These are phyloP conservation scores for Trichoderma citrinoviride DNA, from an alignment of 2,329 filamentous ascomycete species.

Conservation along the genomic window DNA sequence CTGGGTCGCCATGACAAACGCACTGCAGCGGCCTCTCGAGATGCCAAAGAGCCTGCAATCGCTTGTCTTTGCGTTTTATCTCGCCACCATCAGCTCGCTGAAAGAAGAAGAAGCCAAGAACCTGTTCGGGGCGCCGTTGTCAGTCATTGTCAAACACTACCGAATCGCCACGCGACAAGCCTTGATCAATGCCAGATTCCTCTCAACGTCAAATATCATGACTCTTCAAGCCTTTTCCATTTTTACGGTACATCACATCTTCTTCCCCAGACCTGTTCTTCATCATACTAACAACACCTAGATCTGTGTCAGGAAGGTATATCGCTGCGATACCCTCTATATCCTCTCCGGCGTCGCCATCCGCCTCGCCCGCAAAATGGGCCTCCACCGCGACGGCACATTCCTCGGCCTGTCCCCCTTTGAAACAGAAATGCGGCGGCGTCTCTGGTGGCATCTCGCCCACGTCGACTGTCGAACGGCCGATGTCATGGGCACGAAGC, in stretches of 20 bases:
- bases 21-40: background rate
- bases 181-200: constrained; percentile 4
- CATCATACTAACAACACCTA: background rate
- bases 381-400: constrained; percentile 3
- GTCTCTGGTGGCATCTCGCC: constrained; percentile 65
- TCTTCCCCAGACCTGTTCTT: too few species aligned
- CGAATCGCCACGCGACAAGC: background rate
- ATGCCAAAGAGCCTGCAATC: constrained; percentile 1
- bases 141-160: background rate
- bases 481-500: constrained; percentile 55
- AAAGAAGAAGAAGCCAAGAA: background rate
- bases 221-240: background rate
- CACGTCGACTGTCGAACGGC: constrained; percentile 57
- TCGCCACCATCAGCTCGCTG: background rate
- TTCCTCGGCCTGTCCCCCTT: constrained; percentile 42
- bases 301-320: background rate
- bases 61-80: background rate
- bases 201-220: constrained; percentile 6
- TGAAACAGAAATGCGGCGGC: constrained; percentile 64
- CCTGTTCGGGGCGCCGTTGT: background rate
- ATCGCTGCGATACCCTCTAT: constrained; percentile 9
- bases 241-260: background rate
- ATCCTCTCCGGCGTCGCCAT: constrained; percentile 9
- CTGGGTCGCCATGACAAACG: background rate
- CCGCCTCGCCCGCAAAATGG: constrained; percentile 7